A percentile compares a stretch with the other conserved stretches of the same genome.
Evolutionary conservation across 768 basidiomycete genomes (phyloP).

Genomic region (Kondoa subrosea): DNA sequence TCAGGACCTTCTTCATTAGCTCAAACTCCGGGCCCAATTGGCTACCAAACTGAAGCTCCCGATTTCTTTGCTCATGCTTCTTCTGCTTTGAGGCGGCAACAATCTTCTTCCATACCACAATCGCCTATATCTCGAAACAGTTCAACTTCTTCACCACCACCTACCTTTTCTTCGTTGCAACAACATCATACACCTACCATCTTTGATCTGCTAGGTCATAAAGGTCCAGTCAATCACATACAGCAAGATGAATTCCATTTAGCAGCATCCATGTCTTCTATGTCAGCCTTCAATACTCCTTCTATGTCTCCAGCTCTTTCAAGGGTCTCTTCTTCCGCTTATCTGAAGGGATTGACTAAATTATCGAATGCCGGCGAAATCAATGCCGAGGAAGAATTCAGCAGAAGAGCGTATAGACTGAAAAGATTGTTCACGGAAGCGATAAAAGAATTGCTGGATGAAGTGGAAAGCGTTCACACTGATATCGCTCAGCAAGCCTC

Average conservation of each 20-base stretch:
- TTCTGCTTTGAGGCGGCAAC: background rate
- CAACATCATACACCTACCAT: background rate
- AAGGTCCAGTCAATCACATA: background rate
- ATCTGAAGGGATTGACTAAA: conserved; percentile 1
- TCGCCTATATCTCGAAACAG: background rate
- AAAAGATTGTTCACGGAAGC: conserved; percentile 94
- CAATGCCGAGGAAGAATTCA: conserved; percentile 29
- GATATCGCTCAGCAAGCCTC: conserved; percentile 83
- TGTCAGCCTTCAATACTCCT: conserved; percentile 2
- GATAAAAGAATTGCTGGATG: conserved; percentile 87
- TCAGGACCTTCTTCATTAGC: background rate
- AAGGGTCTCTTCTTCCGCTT: background rate
- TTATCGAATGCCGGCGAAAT: background rate
- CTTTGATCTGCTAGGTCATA: conserved; percentile 11
- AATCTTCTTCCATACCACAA: background rate
- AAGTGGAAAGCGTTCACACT: conserved; percentile 88
- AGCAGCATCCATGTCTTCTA: background rate
- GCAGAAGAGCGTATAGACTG: conserved; percentile 33
- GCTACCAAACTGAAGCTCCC: background rate
- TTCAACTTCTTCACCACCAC: background rate
- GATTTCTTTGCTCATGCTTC: conserved; percentile 7
- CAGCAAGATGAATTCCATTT: background rate
- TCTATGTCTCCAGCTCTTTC: conserved; percentile 11
- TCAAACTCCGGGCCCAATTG: conserved; percentile 1
- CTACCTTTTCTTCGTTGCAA: background rate